Conservation (phyloP, 495 filamentous ascomycete genomes). For the Aspergillus saccharolyticus region DNA sequence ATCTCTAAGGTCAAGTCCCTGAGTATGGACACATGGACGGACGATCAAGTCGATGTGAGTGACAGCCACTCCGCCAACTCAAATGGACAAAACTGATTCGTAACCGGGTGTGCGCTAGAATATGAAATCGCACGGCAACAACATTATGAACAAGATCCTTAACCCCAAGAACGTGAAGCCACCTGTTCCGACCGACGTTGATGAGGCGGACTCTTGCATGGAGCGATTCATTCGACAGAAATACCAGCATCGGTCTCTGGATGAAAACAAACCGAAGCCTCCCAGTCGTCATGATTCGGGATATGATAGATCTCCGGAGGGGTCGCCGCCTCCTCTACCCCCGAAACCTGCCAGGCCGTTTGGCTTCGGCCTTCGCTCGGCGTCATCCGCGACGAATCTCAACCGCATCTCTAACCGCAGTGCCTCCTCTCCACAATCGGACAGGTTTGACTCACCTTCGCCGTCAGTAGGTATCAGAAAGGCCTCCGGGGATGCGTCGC, state of each 20-base stretch:
- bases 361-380: constrained; percentile 63
- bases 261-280: constrained; percentile 47
- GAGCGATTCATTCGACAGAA: constrained; percentile 92
- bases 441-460: constrained; percentile 27
- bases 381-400: constrained; percentile 63
- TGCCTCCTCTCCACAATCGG: constrained; percentile 24
- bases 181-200: constrained; percentile 77
- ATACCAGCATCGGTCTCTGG: constrained; percentile 66
- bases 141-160: constrained; percentile 74
- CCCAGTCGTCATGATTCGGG: constrained; percentile 39
- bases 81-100: neutral
- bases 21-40: constrained; percentile 95
- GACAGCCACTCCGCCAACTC: neutral
- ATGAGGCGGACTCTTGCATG: constrained; percentile 88
- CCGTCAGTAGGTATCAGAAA: constrained; percentile 19
- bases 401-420: constrained; percentile 31
- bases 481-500: constrained; percentile 33
- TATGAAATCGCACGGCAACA: constrained; percentile 90
- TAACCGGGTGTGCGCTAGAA: constrained; percentile 48
- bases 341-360: constrained; percentile 77
- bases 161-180: constrained; percentile 81
- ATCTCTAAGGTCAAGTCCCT: constrained; percentile 97
- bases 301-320: constrained; percentile 37
- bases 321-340: constrained; percentile 73
- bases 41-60: constrained; percentile 90